Base-by-base conservation (phyloP, 331 rosid species). In the Quercus tomentella region DNA sequence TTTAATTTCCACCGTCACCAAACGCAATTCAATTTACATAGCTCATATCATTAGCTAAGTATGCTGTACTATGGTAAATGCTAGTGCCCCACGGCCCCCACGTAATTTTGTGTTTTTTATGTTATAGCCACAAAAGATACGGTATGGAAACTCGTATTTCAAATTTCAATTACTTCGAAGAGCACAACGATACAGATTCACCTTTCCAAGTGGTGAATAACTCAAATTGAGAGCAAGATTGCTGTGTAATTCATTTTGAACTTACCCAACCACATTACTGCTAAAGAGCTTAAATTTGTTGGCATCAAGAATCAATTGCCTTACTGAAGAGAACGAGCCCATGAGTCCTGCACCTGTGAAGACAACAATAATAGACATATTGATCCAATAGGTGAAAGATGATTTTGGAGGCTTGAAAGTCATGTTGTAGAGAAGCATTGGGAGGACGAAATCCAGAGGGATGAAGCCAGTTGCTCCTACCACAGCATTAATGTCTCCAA, bases 391-490 rank as follows among this genome's bases (percentile, higher is more conserved):
- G 54, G 76, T 87, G 55, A 85, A 17, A 72, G 92, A 85, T 9
- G 91, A 78, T 67, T 75, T 82, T 66, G 89, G 60, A 75, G 98
- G 98, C 87, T 92, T 92, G 88, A 84, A 37, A 23, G 96, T 86
- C 82, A 84, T 92, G 88, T 92, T 92, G 86, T 92, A 94, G 7
- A 94, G 92, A 72, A 94, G 88, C 97, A 94, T 90, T 21, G 98
- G 98, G 70, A 94, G 91, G 74, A 94, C 54, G 84, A 94, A 94
- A 89, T 94, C 98, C 26, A 94, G 82, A 58, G 98, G 98, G 61
- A 94, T 94, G 86, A 94, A 94, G 20, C 97, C 98, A 20, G 92
- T 57, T 1, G 94, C 98, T 77, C 98, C 98, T 25, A 94, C 96
- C 70, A 94, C 90, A 11, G 87, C 90, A 2, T 83, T 94, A 1